Percentiles rank a stretch among this genome's conserved stretches.
These are phyloP conservation scores for Aspergillus biplanus DNA, from an alignment of 495 filamentous ascomycete genomes.

Conservation along the genomic window DNA sequence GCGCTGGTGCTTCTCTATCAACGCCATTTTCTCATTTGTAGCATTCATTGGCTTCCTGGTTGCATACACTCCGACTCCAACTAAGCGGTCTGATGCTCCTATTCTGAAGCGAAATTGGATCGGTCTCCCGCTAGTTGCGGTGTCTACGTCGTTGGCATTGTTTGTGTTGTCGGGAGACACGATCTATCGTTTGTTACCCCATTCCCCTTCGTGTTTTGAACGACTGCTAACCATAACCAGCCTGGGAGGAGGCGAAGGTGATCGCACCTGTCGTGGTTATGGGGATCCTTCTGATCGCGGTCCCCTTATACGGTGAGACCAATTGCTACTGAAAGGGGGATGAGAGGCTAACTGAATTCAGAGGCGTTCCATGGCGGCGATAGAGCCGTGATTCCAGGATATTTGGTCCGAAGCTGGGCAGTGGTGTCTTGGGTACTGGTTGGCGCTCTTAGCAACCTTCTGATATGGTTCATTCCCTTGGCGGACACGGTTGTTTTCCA, in stretches of 20 bases:
- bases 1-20: constrained; percentile 6
- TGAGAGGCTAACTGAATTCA: neutral
- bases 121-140: neutral
- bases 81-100: neutral
- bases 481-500: neutral
- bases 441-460: neutral
- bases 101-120: neutral
- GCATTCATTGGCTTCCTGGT: neutral
- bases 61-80: neutral
- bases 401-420: constrained; percentile 4
- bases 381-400: constrained; percentile 1
- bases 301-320: neutral
- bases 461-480: constrained; percentile 1
- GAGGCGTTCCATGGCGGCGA: neutral
- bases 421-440: neutral
- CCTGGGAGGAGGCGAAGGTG: neutral
- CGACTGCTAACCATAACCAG: neutral
- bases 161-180: neutral
- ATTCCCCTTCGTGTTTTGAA: neutral
- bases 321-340: neutral
- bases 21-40: constrained; percentile 10
- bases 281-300: neutral
- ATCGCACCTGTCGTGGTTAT: neutral
- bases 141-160: neutral
- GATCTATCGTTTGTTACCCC: neutral